These are phyloP conservation scores for Metschnikowia arizonensis DNA, from an alignment of 805 yeast genomes.

Conservation along the genomic window DNA sequence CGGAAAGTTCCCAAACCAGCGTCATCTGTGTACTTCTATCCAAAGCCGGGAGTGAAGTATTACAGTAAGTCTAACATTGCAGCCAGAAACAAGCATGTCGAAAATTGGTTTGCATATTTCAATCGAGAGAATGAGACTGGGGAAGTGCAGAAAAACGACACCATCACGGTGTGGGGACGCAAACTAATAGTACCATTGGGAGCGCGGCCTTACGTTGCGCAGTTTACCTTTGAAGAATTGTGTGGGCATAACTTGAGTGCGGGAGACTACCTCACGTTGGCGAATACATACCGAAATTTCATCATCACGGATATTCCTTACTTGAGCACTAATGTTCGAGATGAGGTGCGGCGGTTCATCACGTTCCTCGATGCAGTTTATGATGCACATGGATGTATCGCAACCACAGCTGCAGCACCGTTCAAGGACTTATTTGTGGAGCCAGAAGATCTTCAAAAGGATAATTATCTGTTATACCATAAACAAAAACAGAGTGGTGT, in stretches of 20 bases:
- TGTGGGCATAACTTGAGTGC: conserved; percentile 90
- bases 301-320: conserved; percentile 93
- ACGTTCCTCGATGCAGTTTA: conserved; percentile 95
- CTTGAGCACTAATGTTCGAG: conserved; percentile 71
- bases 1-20: conserved; percentile 82
- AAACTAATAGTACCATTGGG: conserved; percentile 69
- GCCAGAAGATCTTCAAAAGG: conserved; percentile 56
- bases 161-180: conserved; percentile 82
- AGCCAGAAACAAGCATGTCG: conserved; percentile 57
- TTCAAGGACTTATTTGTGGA: conserved; percentile 84
- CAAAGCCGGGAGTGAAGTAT: conserved; percentile 59
- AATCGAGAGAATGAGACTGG: conserved; percentile 50
- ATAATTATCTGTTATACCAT: conserved; percentile 42
- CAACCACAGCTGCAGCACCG: conserved; percentile 84
- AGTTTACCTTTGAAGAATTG: conserved; percentile 78
- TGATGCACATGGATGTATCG: conserved; percentile 82
- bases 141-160: conserved; percentile 19
- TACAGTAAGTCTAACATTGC: conserved; percentile 46
- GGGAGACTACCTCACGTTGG: conserved; percentile 87
- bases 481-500: conserved; percentile 33
- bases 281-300: conserved; percentile 68
- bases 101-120: conserved; percentile 77
- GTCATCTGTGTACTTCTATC: conserved; percentile 72
- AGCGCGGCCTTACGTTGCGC: conserved; percentile 79
- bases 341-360: conserved; percentile 84